phyloP scores from a whole-genome alignment of 1,284 basidiomycete species.

The Ustilago loliicola region DNA sequence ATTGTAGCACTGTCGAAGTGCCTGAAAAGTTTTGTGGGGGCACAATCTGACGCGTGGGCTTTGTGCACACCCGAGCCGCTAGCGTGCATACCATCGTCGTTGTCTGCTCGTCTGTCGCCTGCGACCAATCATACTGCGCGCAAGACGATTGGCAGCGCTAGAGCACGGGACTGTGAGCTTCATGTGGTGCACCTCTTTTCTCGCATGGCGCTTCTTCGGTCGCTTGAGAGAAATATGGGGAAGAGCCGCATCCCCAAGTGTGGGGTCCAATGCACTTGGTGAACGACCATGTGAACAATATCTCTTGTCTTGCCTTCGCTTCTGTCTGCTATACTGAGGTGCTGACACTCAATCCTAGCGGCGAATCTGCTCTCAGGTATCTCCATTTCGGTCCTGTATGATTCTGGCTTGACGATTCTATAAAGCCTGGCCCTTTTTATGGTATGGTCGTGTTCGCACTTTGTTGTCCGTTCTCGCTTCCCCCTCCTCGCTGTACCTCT shows the following conservation, averaged over 20 bases:
- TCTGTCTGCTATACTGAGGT: background rate
- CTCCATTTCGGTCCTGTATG: background rate
- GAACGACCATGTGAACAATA: background rate
- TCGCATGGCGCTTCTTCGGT: slow-evolving; percentile 6
- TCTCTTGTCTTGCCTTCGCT: background rate
- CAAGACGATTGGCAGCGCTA: background rate
- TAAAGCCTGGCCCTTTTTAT: background rate
- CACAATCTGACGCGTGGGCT: slow-evolving; percentile 9
- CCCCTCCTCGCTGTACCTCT: background rate
- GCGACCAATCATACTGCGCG: background rate
- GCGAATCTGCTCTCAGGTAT: no score
- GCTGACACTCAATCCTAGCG: background rate
- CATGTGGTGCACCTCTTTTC: background rate
- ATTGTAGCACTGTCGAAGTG: background rate
- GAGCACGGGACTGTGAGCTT: background rate
- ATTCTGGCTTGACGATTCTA: background rate
- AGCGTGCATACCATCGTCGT: slow-evolving; percentile 2
- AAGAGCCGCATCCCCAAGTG: slow-evolving; percentile 20
- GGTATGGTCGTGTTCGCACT: background rate
- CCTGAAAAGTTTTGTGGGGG: background rate
- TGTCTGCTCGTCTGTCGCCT: background rate
- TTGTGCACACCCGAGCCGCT: background rate
- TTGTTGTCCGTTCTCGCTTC: background rate
- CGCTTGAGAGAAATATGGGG: slow-evolving; percentile 15
- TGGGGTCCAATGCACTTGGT: slow-evolving; percentile 14